Percentiles rank a stretch among this genome's conserved stretches.
Evolutionary conservation across 441 rosid species (phyloP).

Genomic region (Eutrema salsugineum): DNA sequence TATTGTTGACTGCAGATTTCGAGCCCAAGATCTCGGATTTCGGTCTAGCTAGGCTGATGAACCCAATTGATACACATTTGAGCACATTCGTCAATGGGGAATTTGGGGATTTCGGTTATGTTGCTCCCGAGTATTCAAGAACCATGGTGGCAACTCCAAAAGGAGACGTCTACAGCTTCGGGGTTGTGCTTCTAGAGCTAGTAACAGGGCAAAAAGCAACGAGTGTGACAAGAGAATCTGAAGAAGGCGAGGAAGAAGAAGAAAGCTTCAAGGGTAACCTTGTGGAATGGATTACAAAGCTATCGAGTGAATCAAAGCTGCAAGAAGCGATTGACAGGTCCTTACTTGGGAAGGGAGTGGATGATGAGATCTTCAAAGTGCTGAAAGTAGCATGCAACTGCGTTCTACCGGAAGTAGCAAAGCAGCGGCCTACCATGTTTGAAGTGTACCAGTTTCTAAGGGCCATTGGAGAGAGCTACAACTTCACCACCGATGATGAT

Average conservation of each 20-base stretch:
- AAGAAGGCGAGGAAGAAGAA: constrained; percentile 43
- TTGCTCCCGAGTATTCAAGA: constrained; percentile 85
- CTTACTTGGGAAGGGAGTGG: constrained; percentile 56
- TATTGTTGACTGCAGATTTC: constrained; percentile 67
- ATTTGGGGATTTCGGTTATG: constrained; percentile 88
- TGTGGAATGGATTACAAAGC: constrained; percentile 64
- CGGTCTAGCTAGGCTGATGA: constrained; percentile 94
- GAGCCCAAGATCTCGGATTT: constrained; percentile 91
- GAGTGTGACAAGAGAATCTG: constrained; percentile 44
- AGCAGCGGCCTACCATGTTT: constrained; percentile 88
- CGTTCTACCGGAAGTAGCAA: constrained; percentile 48
- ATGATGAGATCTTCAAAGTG: constrained; percentile 68
- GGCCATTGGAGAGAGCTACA: constrained; percentile 68
- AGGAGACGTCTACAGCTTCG: constrained; percentile 94
- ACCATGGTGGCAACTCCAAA: constrained; percentile 88
- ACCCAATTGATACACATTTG: constrained; percentile 82
- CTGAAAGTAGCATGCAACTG: constrained; percentile 81
- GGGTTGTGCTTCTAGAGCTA: constrained; percentile 83
- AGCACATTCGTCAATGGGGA: constrained; percentile 95
- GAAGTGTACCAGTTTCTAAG: constrained; percentile 77
- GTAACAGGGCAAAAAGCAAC: constrained; percentile 85
- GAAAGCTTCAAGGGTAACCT: constrained; percentile 80
- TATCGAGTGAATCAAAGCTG: constrained; percentile 51
- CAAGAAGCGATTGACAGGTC: constrained; percentile 59
- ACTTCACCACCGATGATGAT: constrained; percentile 73